Conservation (phyloP, 768 basidiomycete species). For the Lentinula lateritia region DNA sequence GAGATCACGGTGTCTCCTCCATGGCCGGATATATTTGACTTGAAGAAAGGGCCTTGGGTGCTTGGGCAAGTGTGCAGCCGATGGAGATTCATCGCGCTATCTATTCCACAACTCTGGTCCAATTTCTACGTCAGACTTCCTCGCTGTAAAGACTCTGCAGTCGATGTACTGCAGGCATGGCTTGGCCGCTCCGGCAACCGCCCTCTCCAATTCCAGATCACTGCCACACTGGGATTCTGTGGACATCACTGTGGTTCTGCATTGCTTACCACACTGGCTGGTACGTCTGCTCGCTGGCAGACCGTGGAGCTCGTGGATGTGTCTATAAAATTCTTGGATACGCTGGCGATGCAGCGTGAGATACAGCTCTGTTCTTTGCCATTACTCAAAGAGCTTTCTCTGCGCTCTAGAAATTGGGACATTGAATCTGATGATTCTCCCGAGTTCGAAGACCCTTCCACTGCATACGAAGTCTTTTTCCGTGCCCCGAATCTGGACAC, state of each 20-base stretch:
- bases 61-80: not conserved
- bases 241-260: not conserved
- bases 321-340: not conserved
- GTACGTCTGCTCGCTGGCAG: not conserved
- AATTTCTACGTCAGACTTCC: not conserved
- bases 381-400: not conserved
- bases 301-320: not conserved
- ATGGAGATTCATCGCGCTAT: not conserved
- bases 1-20: not conserved
- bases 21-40: not conserved
- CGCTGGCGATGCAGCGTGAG: not conserved
- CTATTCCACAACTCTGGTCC: conserved; percentile 1
- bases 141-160: not conserved
- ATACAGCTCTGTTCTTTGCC: not conserved
- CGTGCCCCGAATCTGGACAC: not conserved
- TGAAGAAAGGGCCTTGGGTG: not conserved
- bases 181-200: not conserved
- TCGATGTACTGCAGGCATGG: not conserved
- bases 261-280: not conserved
- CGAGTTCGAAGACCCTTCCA: not conserved
- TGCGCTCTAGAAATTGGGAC: not conserved
- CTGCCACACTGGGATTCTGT: not conserved
- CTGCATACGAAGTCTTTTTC: not conserved
- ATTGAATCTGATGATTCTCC: not conserved
- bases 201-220: not conserved